These are phyloP conservation scores for Coccinonectria pachysandricola DNA, from an alignment of 2,329 filamentous ascomycete genomes.

Conservation along the genomic window DNA sequence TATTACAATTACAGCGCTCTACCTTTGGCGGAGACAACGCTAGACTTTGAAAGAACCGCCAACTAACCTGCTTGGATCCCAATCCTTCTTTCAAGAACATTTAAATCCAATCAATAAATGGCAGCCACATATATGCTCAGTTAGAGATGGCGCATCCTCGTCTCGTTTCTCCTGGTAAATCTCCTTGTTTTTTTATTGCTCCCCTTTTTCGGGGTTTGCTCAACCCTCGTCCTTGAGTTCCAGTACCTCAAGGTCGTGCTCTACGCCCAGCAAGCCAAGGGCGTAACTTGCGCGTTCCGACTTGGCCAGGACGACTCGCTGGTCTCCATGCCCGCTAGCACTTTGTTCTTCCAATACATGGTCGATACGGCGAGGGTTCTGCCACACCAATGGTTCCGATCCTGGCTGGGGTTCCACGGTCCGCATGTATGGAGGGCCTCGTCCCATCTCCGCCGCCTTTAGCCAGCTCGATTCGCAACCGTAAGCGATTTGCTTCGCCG, in stretches of 20 bases:
- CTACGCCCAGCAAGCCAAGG: slow-evolving; percentile 67
- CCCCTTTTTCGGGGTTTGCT: no score
- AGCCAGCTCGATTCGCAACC: slow-evolving; percentile 82
- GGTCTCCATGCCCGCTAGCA: slow-evolving; percentile 28
- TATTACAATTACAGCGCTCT: no score
- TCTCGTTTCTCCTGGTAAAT: slow-evolving; percentile 3
- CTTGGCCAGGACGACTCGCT: slow-evolving; percentile 47
- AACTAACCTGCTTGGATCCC: no score
- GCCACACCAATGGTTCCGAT: slow-evolving; percentile 34
- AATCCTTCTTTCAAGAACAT: no score
- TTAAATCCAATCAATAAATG: no score
- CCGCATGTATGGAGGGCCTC: slow-evolving; percentile 63
- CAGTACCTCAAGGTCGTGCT: slow-evolving; percentile 60
- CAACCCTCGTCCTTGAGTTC: slow-evolving; percentile 37
- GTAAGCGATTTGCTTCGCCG: slow-evolving; percentile 66
- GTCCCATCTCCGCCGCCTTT: slow-evolving; percentile 60
- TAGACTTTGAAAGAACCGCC: no score
- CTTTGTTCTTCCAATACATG: slow-evolving; percentile 38
- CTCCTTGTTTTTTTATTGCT: no score
- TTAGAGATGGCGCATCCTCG: no score
- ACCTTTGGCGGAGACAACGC: no score
- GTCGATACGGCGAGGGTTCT: slow-evolving; percentile 40
- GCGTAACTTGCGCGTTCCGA: slow-evolving; percentile 62
- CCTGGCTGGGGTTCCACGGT: slow-evolving; percentile 27
- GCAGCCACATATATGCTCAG: no score